These are phyloP conservation scores for Xanthoconium separans DNA, from an alignment of 1,284 basidiomycete genomes.

Conservation along the genomic window DNA sequence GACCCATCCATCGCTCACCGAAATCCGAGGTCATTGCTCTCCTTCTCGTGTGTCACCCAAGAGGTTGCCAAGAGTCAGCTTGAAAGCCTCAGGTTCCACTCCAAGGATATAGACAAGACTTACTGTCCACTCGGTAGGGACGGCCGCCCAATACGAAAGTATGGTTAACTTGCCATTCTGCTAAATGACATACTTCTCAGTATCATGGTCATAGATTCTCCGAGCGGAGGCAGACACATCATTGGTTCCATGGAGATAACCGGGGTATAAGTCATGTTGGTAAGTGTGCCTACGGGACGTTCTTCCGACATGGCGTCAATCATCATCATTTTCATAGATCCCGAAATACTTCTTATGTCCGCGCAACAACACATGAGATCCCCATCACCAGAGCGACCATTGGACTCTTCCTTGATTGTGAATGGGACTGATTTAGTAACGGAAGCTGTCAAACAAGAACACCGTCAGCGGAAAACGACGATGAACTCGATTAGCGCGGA, in stretches of 20 bases:
- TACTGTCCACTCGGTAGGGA: slow-evolving; percentile 59
- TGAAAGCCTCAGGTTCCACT: slow-evolving; percentile 47
- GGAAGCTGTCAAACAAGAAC: slow-evolving; percentile 38
- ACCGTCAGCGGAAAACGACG: slow-evolving; percentile 41
- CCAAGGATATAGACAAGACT: slow-evolving; percentile 44
- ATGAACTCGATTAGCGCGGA: slow-evolving; percentile 43
- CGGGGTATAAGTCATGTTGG: slow-evolving; percentile 58
- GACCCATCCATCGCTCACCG: slow-evolving; percentile 48
- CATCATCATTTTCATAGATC: slow-evolving; percentile 14
- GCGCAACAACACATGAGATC: slow-evolving; percentile 25
- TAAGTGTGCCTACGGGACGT: slow-evolving; percentile 27
- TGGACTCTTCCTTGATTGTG: slow-evolving; percentile 25
- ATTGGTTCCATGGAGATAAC: slow-evolving; percentile 64
- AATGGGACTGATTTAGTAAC: slow-evolving; percentile 37
- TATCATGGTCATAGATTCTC: slow-evolving; percentile 41
- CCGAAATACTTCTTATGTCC: slow-evolving; percentile 20
- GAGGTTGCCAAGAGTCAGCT: slow-evolving; percentile 52
- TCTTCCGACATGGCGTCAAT: slow-evolving; percentile 1
- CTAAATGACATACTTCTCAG: background rate
- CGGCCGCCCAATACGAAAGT: slow-evolving; percentile 63
- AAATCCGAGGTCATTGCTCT: slow-evolving; percentile 58
- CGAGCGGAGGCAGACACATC: slow-evolving; percentile 51
- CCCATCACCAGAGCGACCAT: slow-evolving; percentile 27
- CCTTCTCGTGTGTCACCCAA: slow-evolving; percentile 63
- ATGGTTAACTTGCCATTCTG: slow-evolving; percentile 20